phyloP scores from a whole-genome alignment of 441 rosid genomes.

The Isatis lusitanica region DNA sequence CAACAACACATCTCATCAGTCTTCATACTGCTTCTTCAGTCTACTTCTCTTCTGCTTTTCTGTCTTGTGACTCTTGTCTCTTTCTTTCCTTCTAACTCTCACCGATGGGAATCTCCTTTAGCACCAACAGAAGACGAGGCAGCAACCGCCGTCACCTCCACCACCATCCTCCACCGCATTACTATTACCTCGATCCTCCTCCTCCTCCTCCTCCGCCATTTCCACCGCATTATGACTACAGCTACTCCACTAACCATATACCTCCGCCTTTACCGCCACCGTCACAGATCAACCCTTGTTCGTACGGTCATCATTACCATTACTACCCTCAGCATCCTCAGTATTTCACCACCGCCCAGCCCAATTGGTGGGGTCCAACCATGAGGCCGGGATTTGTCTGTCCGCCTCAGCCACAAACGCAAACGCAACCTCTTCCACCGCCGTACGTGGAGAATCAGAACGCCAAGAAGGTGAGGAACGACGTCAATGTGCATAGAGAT shows the following conservation, averaged over 20 bases:
- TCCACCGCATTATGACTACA: slow-evolving; percentile 37
- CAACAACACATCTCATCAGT: slow-evolving; percentile 19
- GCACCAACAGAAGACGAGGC: slow-evolving; percentile 59
- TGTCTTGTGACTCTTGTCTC: slow-evolving; percentile 17
- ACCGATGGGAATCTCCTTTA: slow-evolving; percentile 69
- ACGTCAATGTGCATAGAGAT: slow-evolving; percentile 80
- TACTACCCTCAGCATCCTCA: slow-evolving; percentile 52
- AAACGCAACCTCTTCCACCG: slow-evolving; percentile 44
- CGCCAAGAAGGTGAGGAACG: slow-evolving; percentile 86
- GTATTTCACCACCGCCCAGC: slow-evolving; percentile 49
- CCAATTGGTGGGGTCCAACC: slow-evolving; percentile 53
- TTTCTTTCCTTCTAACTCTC: slow-evolving; percentile 3
- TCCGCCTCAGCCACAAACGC: slow-evolving; percentile 39
- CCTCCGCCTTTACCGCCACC: slow-evolving; percentile 36
- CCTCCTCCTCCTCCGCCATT: slow-evolving; percentile 34
- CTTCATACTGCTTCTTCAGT: slow-evolving; percentile 20
- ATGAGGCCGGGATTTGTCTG: slow-evolving; percentile 36
- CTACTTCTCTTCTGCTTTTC: slow-evolving; percentile 14
- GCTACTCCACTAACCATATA: slow-evolving; percentile 23
- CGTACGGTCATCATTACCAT: slow-evolving; percentile 46
- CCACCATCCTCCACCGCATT: slow-evolving; percentile 27
- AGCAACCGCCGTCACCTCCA: slow-evolving; percentile 41
- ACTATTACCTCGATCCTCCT: slow-evolving; percentile 33
- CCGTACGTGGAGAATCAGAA: slow-evolving; percentile 75
- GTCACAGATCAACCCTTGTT: slow-evolving; percentile 46